These are phyloP conservation scores for Draba incana DNA, from an alignment of 345 rosid species.

Conservation along the genomic window DNA sequence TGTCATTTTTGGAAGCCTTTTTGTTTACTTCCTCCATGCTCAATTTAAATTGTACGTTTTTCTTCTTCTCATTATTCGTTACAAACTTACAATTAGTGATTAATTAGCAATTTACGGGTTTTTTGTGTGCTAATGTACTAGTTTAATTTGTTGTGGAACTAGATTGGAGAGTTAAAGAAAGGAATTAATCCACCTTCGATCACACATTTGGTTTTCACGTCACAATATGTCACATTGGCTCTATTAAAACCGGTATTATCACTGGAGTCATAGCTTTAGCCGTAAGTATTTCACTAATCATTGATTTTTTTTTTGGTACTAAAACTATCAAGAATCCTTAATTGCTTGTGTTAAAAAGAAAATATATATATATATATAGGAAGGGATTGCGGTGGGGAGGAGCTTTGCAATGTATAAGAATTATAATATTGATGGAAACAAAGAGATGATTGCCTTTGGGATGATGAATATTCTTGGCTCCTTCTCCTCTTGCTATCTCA, in stretches of 20 bases:
- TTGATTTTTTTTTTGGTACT: background rate
- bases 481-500: constrained; percentile 85
- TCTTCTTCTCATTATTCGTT: background rate
- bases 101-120: background rate
- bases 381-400: constrained; percentile 95
- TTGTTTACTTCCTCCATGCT: constrained; percentile 74
- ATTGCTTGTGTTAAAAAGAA: background rate
- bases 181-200: constrained; percentile 83
- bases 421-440: constrained; percentile 88
- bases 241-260: constrained; percentile 73
- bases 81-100: background rate
- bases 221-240: constrained; percentile 57
- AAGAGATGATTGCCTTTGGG: constrained; percentile 94
- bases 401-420: constrained; percentile 92
- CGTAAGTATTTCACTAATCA: constrained; percentile 45
- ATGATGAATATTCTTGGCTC: constrained; percentile 88
- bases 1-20: constrained; percentile 73
- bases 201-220: constrained; percentile 57
- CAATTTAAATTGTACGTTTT: constrained; percentile 69
- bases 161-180: constrained; percentile 83
- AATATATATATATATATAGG: constrained; percentile 61
- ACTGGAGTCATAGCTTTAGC: constrained; percentile 88
- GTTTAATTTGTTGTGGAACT: constrained; percentile 5
- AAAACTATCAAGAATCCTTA: background rate
- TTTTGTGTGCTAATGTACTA: too few relatives aligned